Evolutionary conservation across 768 basidiomycete genomes (phyloP), one percentile per base, ranked within the genome.

Genomic region (Krasilnikovozyma curviuscula): DNA sequence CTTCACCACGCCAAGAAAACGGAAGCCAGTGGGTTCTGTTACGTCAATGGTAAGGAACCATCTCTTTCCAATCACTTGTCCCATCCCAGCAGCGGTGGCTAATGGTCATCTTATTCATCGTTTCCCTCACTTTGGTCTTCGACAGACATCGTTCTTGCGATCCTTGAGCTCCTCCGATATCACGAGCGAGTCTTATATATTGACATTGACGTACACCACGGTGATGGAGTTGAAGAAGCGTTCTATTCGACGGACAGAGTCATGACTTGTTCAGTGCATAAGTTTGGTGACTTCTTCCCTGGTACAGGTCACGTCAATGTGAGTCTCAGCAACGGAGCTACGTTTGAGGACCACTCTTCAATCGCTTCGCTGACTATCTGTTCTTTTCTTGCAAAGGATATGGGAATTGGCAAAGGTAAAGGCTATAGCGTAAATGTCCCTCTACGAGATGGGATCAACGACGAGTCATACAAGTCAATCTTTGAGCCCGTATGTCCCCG

Each of bases 1-100:
- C 72, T 98, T 3, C 93, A 98, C 66, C 93, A 98, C 64, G 93
- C 93, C n/a, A 98, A 98, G 68, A 97, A 95, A 64, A 76, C 82
- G 47, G 93, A 95, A 67, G 93, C 91, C 0, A 83, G 82, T 7
- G 93, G 93, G 13, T 98, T 98, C 67, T 98, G 93, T 70, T 98
- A 97, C 69, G 79, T 97, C 67, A 98, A 98, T 64, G n/a, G n/a
- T n/a, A n/a, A n/a, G n/a, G n/a, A n/a, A n/a, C n/a, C n/a, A n/a
- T n/a, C n/a, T n/a, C n/a, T n/a, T n/a, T n/a, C n/a, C n/a, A n/a
- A n/a, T n/a, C n/a, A n/a, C n/a, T n/a, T n/a, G n/a, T n/a, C n/a
- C n/a, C n/a, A n/a, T n/a, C n/a, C n/a, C n/a, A n/a, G n/a, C n/a
- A n/a, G n/a, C n/a, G n/a, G n/a, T n/a, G n/a, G n/a, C n/a, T n/a